phyloP scores from a whole-genome alignment of 2,329 filamentous ascomycete genomes.

The Xylariaceae sp. region DNA sequence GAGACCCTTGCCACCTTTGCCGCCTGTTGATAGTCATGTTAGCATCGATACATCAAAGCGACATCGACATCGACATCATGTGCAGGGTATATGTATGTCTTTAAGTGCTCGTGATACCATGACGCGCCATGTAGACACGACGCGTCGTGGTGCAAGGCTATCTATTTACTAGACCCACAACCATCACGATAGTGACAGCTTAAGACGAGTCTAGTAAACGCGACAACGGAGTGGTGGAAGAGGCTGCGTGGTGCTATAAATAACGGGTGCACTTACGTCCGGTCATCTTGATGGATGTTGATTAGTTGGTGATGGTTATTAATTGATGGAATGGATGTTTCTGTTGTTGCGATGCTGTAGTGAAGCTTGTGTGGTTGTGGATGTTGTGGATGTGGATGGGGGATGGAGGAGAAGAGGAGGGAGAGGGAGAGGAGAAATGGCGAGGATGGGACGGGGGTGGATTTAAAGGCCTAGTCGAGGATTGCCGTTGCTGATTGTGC shows the following conservation, averaged over 20 bases:
- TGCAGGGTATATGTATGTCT: not conserved
- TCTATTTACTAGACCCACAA: conserved; percentile 23
- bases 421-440: conserved; percentile 6
- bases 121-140: conserved; percentile 22
- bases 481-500: conserved; percentile 30
- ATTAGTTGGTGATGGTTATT: conserved; percentile 19
- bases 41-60: too few relatives aligned
- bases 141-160: conserved; percentile 27
- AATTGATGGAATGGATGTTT: not conserved
- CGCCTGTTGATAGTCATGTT: conserved; percentile 49
- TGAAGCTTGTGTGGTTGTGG: conserved; percentile 25
- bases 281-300: conserved; percentile 56
- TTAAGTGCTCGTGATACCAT: not conserved
- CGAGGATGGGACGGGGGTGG: conserved; percentile 7
- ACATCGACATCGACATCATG: too few relatives aligned
- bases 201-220: conserved; percentile 7
- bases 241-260: conserved; percentile 6
- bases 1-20: conserved; percentile 95
- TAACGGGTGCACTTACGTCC: conserved; percentile 55
- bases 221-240: conserved; percentile 15
- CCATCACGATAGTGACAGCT: conserved; percentile 8
- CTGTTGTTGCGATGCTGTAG: conserved; percentile 19
- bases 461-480: conserved; percentile 25
- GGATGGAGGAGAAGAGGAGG: conserved; percentile 22
- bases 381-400: conserved; percentile 26